phyloP scores from a whole-genome alignment of 352 stramenopile species.

The Globisporangium emineosum region DNA sequence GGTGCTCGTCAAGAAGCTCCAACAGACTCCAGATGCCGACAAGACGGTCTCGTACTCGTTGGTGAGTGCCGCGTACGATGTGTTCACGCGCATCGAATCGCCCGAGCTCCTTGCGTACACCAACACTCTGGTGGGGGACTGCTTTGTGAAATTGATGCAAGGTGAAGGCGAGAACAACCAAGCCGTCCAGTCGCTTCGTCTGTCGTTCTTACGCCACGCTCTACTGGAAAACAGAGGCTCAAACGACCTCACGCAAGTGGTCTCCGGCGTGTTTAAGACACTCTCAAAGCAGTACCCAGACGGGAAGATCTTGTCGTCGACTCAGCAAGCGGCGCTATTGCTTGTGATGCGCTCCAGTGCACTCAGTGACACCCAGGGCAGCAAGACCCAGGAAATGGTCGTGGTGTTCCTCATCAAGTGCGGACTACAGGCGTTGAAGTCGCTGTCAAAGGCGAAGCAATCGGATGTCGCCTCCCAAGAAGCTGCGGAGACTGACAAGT shows the following conservation, averaged over 20 bases:
- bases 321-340: constrained; percentile 35
- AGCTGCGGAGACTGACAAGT: background rate
- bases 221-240: constrained; percentile 3
- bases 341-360: constrained; percentile 28
- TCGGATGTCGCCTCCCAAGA: background rate
- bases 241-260: constrained; percentile 1
- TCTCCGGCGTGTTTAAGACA: constrained; percentile 23
- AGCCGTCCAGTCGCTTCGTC: background rate
- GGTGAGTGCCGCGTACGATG: constrained; percentile 12
- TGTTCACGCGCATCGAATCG: constrained; percentile 21
- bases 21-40: background rate
- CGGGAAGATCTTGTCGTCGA: constrained; percentile 23
- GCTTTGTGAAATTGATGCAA: constrained; percentile 13
- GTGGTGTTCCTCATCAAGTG: constrained; percentile 20
- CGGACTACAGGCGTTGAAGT: constrained; percentile 13
- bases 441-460: background rate
- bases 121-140: constrained; percentile 10
- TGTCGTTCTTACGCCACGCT: constrained; percentile 23
- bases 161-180: background rate
- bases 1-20: constrained; percentile 3
- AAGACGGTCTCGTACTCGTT: constrained; percentile 9
- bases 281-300: constrained; percentile 21
- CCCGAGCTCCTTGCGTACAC: constrained; percentile 9
- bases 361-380: constrained; percentile 3
- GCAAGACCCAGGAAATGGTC: constrained; percentile 4